phyloP scores from a whole-genome alignment of 495 filamentous ascomycete species.

The Platismatia glauca region DNA sequence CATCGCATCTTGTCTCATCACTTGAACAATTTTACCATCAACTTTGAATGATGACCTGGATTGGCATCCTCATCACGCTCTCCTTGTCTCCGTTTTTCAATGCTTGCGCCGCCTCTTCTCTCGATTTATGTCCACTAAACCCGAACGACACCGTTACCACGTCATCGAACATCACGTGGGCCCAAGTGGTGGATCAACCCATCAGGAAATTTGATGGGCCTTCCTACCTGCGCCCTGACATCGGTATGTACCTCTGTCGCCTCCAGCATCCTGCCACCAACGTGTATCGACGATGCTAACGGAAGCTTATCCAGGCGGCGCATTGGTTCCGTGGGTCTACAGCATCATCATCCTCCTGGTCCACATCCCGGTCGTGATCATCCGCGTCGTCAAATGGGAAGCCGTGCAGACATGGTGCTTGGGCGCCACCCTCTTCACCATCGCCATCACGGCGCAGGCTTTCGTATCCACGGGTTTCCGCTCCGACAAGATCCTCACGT shows the following conservation, averaged over 20 bases:
- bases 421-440: constrained; percentile 18
- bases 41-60: constrained; percentile 1
- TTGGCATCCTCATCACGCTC: neutral
- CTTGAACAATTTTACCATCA: neutral
- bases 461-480: constrained; percentile 19
- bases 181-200: constrained; percentile 2
- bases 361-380: constrained; percentile 19
- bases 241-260: neutral
- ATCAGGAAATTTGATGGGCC: neutral
- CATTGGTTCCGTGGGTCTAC: constrained; percentile 20
- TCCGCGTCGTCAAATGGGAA: constrained; percentile 23
- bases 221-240: constrained; percentile 20
- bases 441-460: constrained; percentile 12
- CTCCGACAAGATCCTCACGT: constrained; percentile 15
- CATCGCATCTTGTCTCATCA: neutral
- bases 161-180: constrained; percentile 17
- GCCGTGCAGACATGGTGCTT: constrained; percentile 17
- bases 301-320: neutral
- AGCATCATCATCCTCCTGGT: constrained; percentile 19
- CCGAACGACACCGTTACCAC: neutral
- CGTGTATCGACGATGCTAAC: neutral
- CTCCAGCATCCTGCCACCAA: neutral
- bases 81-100: neutral
- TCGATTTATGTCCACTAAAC: constrained; percentile 9
- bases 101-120: neutral